A percentile compares a stretch with the other conserved stretches of the same genome.
Evolutionary conservation across 1,284 basidiomycete species (phyloP).

Genomic region (Xerocomus minutiporus): DNA sequence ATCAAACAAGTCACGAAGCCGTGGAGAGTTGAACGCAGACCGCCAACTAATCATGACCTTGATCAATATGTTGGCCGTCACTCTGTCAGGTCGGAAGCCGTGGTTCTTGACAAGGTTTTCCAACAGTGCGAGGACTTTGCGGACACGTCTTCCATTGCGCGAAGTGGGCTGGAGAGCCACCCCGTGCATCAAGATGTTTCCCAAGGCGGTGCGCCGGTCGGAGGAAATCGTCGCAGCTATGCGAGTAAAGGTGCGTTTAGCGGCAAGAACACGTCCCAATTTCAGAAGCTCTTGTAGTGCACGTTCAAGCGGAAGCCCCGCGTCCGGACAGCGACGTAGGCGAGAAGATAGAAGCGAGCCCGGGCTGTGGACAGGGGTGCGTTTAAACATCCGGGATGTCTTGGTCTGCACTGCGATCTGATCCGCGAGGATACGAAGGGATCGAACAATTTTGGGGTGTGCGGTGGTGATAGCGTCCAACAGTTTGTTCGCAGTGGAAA

Average conservation of each 20-base stretch:
- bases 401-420: conserved; percentile 11
- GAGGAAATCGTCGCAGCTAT: conserved; percentile 29
- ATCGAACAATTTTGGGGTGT: conserved; percentile 12
- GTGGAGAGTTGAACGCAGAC: conserved; percentile 36
- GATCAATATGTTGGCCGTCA: conserved; percentile 62
- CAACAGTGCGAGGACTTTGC: conserved; percentile 39
- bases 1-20: conserved; percentile 56
- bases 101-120: conserved; percentile 37
- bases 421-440: conserved; percentile 8
- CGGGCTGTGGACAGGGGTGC: conserved; percentile 2
- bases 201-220: conserved; percentile 39
- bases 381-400: conserved; percentile 6
- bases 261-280: conserved; percentile 36
- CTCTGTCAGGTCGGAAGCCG: conserved; percentile 52
- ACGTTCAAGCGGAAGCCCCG: conserved; percentile 11
- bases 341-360: conserved; percentile 22
- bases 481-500: conserved; percentile 13
- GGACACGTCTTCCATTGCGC: conserved; percentile 42
- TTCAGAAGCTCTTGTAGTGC: conserved; percentile 22
- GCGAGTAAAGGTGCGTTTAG: conserved; percentile 39
- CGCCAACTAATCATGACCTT: conserved; percentile 52
- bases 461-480: conserved; percentile 7
- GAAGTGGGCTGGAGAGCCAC: conserved; percentile 31
- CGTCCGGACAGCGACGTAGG: conserved; percentile 6
- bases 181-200: conserved; percentile 54